These are phyloP conservation scores for Raphanus raphanistrum DNA, from an alignment of 345 rosid genomes.

Conservation along the genomic window DNA sequence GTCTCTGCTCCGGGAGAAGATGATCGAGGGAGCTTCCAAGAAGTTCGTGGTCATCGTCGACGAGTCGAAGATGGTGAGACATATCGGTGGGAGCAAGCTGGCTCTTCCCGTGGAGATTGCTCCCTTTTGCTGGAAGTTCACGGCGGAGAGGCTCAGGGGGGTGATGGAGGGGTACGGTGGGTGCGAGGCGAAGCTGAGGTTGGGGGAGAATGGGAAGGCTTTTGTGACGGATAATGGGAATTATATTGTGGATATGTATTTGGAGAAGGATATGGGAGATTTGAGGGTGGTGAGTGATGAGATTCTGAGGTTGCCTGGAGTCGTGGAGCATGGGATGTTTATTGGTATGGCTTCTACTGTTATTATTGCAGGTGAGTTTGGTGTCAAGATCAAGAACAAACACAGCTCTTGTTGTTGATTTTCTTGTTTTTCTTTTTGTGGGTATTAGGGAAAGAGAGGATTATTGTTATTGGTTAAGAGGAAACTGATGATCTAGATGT, in stretches of 20 bases:
- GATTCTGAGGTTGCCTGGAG: slow-evolving; percentile 77
- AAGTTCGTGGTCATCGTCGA: slow-evolving; percentile 81
- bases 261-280: slow-evolving; percentile 77
- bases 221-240: slow-evolving; percentile 86
- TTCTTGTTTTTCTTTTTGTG: slow-evolving; percentile 2
- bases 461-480: background rate
- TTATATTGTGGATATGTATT: slow-evolving; percentile 73
- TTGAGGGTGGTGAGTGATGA: slow-evolving; percentile 69
- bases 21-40: slow-evolving; percentile 81
- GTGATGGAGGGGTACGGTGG: slow-evolving; percentile 65
- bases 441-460: too few species aligned
- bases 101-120: slow-evolving; percentile 88
- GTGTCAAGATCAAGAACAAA: slow-evolving; percentile 63
- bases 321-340: slow-evolving; percentile 95
- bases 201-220: slow-evolving; percentile 39
- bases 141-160: slow-evolving; percentile 50
- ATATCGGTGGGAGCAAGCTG: slow-evolving; percentile 69
- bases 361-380: slow-evolving; percentile 86
- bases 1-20: slow-evolving; percentile 85
- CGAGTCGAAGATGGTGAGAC: slow-evolving; percentile 60
- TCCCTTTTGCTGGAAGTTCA: slow-evolving; percentile 80
- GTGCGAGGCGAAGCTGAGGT: slow-evolving; percentile 53
- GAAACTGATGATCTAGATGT: background rate
- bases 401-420: background rate
- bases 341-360: slow-evolving; percentile 90